Base-by-base conservation (phyloP, 148 eudicot species). In the Polygonum aviculare region DNA sequence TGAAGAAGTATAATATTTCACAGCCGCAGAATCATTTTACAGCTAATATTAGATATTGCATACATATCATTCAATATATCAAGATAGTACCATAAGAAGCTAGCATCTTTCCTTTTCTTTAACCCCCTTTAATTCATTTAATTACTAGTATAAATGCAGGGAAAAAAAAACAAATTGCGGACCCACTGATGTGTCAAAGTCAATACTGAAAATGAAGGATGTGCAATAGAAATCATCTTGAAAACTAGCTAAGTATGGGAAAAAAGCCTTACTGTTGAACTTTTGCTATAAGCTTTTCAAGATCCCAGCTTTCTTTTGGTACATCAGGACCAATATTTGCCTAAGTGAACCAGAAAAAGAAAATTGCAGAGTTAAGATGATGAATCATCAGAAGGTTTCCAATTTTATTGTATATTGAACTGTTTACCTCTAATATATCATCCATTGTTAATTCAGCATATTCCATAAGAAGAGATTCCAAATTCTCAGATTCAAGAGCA, bases 371-470 rank as follows among this genome's bases (percentile, higher is more conserved):
- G 44, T 22, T 67, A 36, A 67, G 72, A 67, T 36, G 63, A 63
- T 5, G 19, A 67, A 12, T 67, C 41, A 10, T 16, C 21, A 12
- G 38, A 67, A 67, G 19, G 7, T 67, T 67, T 35, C 35, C 18
- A 15, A 35, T 11, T 4, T 63, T 35, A 31, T 14, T 63, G 40
- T 36, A 67, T 67, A 67, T 67, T 67, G 44, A 36, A 67, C 12
- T 36, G 44, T 41, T 77, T 87, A 95, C 99, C 97, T 93, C 97
- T 72, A 95, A 83, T 83, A 95, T 95, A 82, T 95, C 99, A 83
- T 91, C 90, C 97, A 95, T 91, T 73, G 99, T 95, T 80, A 95
- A 75, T 81, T 95, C 99, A 75, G 99, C 97, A 83, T 95, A 95
- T 85, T 95, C 99, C 77, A 91, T 86, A 15, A 95, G 84, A 67